Conservation (phyloP, 352 stramenopile genomes). For the Pythium utonaiense region DNA sequence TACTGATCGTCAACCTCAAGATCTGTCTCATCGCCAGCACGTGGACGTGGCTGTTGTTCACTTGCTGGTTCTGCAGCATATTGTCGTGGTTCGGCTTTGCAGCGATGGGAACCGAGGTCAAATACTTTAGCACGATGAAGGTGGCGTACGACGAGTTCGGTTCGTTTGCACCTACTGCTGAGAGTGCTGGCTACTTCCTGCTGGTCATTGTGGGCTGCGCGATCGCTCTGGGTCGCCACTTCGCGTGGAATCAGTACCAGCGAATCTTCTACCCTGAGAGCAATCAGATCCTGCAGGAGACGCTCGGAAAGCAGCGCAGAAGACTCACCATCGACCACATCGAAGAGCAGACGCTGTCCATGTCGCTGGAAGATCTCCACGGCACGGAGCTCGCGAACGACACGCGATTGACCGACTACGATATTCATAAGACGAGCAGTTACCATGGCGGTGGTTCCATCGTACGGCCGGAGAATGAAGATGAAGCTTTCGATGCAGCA, state of each 20-base stretch:
- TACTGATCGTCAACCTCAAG: conserved; percentile 95
- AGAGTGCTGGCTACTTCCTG: conserved; percentile 55
- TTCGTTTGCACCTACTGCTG: conserved; percentile 51
- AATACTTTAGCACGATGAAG: conserved; percentile 63
- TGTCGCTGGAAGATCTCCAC: conserved; percentile 74
- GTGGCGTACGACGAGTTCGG: conserved; percentile 81
- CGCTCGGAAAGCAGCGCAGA: conserved; percentile 34
- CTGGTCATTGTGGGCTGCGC: conserved; percentile 65
- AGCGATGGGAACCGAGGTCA: conserved; percentile 44
- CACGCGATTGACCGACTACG: conserved; percentile 45
- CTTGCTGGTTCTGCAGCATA: conserved; percentile 60
- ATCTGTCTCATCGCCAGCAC: conserved; percentile 80
- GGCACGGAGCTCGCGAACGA: conserved; percentile 43
- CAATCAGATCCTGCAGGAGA: conserved; percentile 68
- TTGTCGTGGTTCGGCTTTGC: conserved; percentile 71
- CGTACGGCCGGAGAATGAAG: conserved; percentile 6
- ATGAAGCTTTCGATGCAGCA: conserved; percentile 9
- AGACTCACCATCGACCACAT: conserved; percentile 72
- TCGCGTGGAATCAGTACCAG: conserved; percentile 80
- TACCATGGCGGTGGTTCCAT: neutral
- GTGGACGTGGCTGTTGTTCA: conserved; percentile 62
- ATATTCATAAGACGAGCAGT: conserved; percentile 21
- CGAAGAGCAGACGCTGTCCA: conserved; percentile 69
- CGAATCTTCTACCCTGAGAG: conserved; percentile 70
- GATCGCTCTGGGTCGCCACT: conserved; percentile 66